Percentiles rank a stretch among this genome's conserved stretches.
Conservation (phyloP, 352 stramenopile genomes). For the Phytophthora cryptogea region DNA sequence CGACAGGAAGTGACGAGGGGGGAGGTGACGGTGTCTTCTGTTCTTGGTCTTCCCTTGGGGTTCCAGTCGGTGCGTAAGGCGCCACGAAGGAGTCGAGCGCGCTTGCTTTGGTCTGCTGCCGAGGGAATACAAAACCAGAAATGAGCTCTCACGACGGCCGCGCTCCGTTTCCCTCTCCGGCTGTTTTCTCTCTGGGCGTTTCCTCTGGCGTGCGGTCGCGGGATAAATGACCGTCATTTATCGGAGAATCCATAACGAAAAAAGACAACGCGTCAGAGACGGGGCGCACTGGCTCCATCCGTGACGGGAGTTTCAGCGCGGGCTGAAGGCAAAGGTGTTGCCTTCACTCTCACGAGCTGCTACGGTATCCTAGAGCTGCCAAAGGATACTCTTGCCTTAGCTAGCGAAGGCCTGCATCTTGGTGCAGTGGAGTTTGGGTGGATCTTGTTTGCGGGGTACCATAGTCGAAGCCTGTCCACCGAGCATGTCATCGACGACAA, state of each 20-base stretch:
- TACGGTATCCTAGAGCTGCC: not conserved
- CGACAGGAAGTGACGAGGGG: not conserved
- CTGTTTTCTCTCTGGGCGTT: conserved; percentile 19
- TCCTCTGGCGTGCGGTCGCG: conserved; percentile 29
- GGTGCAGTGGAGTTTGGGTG: not conserved
- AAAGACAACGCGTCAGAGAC: conserved; percentile 20
- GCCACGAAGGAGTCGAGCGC: conserved; percentile 16
- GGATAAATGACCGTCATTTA: conserved; percentile 43
- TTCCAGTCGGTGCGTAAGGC: conserved; percentile 8
- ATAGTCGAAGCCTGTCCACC: conserved; percentile 3
- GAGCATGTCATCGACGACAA: conserved; percentile 12
- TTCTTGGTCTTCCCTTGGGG: not conserved
- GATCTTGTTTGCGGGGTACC: conserved; percentile 1
- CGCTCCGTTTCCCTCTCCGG: conserved; percentile 14
- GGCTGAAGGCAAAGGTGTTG: not conserved
- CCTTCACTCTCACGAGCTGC: not conserved
- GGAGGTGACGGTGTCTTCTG: conserved; percentile 8
- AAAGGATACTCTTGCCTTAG: not conserved
- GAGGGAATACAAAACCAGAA: conserved; percentile 65
- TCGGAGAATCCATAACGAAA: conserved; percentile 28
- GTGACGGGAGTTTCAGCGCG: conserved; percentile 22
- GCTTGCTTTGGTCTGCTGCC: conserved; percentile 42
- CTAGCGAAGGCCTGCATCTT: not conserved
- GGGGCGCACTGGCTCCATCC: conserved; percentile 26
- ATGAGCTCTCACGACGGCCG: conserved; percentile 32